Percentiles rank a stretch among this genome's conserved stretches.
Evolutionary conservation across 2,329 filamentous ascomycete species (phyloP).

Genomic region (Emmonsiellopsis sp.): DNA sequence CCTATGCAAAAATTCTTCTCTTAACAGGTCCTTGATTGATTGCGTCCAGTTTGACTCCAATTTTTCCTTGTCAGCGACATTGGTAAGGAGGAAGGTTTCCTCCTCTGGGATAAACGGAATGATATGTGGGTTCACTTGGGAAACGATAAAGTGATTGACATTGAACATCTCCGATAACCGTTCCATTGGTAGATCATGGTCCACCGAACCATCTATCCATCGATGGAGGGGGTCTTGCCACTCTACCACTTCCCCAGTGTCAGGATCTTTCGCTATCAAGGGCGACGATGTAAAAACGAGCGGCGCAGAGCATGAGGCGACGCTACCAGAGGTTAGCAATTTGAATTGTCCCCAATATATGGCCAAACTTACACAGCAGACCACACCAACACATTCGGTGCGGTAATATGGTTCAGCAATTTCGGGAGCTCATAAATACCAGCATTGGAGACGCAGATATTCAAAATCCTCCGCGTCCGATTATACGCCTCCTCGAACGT

Average conservation of each 20-base stretch:
- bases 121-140: conserved; percentile 91
- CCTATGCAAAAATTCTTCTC: conserved; percentile 69
- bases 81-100: conserved; percentile 41
- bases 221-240: conserved; percentile 81
- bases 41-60: conserved; percentile 49
- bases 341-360: neutral
- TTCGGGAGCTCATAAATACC: conserved; percentile 79
- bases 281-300: conserved; percentile 72
- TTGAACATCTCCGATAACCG: conserved; percentile 92
- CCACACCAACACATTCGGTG: conserved; percentile 92
- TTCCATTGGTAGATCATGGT: conserved; percentile 88
- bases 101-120: conserved; percentile 75
- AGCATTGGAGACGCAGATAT: conserved; percentile 85
- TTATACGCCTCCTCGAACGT: conserved; percentile 96
- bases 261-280: conserved; percentile 73
- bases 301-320: conserved; percentile 90
- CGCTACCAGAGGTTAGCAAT: conserved; percentile 30
- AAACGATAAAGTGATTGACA: conserved; percentile 96
- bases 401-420: conserved; percentile 84
- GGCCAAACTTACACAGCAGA: conserved; percentile 60
- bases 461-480: conserved; percentile 81
- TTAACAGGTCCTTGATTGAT: conserved; percentile 61
- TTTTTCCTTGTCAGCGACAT: conserved; percentile 21
- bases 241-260: conserved; percentile 64
- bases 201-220: conserved; percentile 92